These are phyloP conservation scores for Cystobasidium ongulense DNA, from an alignment of 768 basidiomycete genomes.

Conservation along the genomic window DNA sequence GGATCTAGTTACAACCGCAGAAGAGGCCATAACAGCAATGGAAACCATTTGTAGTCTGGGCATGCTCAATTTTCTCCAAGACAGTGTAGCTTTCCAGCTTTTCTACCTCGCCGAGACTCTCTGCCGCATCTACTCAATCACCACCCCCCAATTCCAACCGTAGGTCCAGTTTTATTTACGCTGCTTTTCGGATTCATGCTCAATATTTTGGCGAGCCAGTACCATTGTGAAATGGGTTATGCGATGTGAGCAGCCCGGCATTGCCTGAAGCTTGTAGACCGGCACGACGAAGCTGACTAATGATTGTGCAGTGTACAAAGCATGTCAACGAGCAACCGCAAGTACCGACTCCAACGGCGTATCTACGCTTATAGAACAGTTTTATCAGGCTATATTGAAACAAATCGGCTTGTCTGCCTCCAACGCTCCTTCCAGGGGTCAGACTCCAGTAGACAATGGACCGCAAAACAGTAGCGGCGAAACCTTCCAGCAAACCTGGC, in stretches of 20 bases:
- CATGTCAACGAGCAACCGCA: neutral
- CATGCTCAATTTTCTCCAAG: constrained; percentile 11
- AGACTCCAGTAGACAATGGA: neutral
- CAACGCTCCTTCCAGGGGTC: neutral
- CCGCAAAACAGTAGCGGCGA: neutral
- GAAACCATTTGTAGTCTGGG: neutral
- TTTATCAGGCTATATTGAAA: neutral
- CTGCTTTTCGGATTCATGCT: neutral
- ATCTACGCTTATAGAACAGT: constrained; percentile 1
- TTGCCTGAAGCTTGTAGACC: neutral
- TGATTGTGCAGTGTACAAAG: neutral
- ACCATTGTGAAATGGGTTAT: neutral
- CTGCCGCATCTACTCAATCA: neutral
- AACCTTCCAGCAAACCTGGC: neutral
- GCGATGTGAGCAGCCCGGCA: neutral
- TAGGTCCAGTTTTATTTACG: neutral
- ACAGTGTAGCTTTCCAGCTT: neutral
- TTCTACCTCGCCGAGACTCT: neutral
- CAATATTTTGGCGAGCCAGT: neutral
- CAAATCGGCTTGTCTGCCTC: constrained; percentile 1
- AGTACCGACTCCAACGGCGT: neutral
- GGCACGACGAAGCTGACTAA: neutral
- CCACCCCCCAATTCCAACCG: neutral
- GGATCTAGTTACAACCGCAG: neutral
- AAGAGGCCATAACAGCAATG: neutral